phyloP scores from a whole-genome alignment of 2,329 filamentous ascomycete species.

The Nannizziopsis barbatae region DNA sequence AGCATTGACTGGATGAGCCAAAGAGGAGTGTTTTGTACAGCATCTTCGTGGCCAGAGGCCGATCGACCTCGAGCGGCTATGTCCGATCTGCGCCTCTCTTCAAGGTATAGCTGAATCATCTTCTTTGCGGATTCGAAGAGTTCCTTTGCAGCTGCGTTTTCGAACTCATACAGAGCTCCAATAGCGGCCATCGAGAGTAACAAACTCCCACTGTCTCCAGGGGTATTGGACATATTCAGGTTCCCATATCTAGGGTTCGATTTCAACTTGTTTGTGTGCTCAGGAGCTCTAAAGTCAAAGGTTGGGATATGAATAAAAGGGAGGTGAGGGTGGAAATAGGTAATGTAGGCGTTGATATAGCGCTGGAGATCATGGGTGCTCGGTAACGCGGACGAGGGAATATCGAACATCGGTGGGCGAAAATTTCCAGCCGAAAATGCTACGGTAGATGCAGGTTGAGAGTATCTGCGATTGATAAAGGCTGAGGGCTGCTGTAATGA shows the following conservation, averaged over 20 bases:
- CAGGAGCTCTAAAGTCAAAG: slow-evolving; percentile 72
- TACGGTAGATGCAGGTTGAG: slow-evolving; percentile 46
- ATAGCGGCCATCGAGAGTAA: slow-evolving; percentile 81
- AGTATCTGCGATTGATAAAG: slow-evolving; percentile 48
- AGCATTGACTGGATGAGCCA: slow-evolving; percentile 98
- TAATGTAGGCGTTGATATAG: slow-evolving; percentile 80
- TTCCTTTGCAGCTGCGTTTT: slow-evolving; percentile 66
- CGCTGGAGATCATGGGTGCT: slow-evolving; percentile 77
- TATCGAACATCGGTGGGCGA: slow-evolving; percentile 19
- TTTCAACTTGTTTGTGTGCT: slow-evolving; percentile 51
- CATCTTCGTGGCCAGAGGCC: slow-evolving; percentile 45
- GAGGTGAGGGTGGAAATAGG: slow-evolving; percentile 84
- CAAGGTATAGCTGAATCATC: slow-evolving; percentile 86
- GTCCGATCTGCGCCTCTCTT: slow-evolving; percentile 78
- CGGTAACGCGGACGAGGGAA: slow-evolving; percentile 46
- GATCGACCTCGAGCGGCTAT: slow-evolving; percentile 49
- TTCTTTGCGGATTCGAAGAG: slow-evolving; percentile 90
- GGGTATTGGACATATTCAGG: slow-evolving; percentile 44
- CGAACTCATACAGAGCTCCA: slow-evolving; percentile 76
- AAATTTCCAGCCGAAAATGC: slow-evolving; percentile 26
- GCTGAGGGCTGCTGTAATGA: slow-evolving; percentile 49
- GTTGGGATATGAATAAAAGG: slow-evolving; percentile 92
- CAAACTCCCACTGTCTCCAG: slow-evolving; percentile 74
- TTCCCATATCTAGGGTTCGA: slow-evolving; percentile 43
- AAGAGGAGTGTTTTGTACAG: slow-evolving; percentile 65